Evolutionary conservation across 768 basidiomycete genomes (phyloP).

Genomic region (Suillus discolor): DNA sequence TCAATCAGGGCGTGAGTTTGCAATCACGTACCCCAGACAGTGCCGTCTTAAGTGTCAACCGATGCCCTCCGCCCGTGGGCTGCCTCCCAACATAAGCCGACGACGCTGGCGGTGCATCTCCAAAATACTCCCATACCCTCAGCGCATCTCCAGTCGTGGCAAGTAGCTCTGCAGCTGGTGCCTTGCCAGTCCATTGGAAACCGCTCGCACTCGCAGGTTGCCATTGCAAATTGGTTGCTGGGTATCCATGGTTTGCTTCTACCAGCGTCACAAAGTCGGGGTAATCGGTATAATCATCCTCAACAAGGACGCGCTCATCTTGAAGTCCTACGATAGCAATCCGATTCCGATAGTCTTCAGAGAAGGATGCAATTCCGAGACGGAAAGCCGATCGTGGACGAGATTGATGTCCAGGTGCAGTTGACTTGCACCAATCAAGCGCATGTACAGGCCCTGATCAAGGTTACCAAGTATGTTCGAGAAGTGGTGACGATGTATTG

Average conservation of each 20-base stretch:
- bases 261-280: constrained; percentile 87
- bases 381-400: constrained; percentile 81
- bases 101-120: constrained; percentile 58
- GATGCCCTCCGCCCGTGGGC: constrained; percentile 57
- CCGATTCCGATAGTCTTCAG: constrained; percentile 81
- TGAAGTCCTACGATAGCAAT: constrained; percentile 79
- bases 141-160: constrained; percentile 95
- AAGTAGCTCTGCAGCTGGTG: constrained; percentile 72
- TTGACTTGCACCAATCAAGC: constrained; percentile 86
- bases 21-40: constrained; percentile 70
- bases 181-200: constrained; percentile 71
- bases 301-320: constrained; percentile 86
- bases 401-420: constrained; percentile 70
- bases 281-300: constrained; percentile 81
- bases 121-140: constrained; percentile 87
- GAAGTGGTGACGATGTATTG: constrained; percentile 2
- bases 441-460: constrained; percentile 80
- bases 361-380: constrained; percentile 82
- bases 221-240: constrained; percentile 92
- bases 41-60: constrained; percentile 71
- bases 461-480: constrained; percentile 19
- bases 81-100: constrained; percentile 75
- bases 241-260: constrained; percentile 85
- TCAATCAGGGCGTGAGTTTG: constrained; percentile 10
- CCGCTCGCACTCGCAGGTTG: constrained; percentile 74